phyloP scores from a whole-genome alignment of 2,329 filamentous ascomycete genomes.

The Claviceps sp. region DNA sequence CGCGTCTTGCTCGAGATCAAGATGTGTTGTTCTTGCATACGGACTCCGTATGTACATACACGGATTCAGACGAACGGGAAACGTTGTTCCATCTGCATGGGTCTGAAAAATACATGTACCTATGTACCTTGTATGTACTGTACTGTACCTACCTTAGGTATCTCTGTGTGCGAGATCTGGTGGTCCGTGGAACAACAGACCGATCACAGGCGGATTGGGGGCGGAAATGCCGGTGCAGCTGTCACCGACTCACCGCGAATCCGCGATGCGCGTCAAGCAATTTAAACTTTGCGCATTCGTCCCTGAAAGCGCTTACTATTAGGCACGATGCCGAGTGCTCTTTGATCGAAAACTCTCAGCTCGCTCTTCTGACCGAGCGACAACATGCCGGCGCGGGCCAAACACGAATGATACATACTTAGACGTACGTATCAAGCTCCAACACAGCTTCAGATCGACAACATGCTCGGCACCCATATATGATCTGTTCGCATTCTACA shows the following conservation, averaged over 20 bases:
- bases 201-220: background rate
- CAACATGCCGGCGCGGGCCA: background rate
- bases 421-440: background rate
- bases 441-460: background rate
- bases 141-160: no score
- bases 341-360: background rate
- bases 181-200: slow-evolving; percentile 1
- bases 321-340: background rate
- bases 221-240: background rate
- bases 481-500: background rate
- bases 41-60: background rate
- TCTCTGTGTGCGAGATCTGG: slow-evolving; percentile 5
- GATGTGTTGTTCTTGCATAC: no score
- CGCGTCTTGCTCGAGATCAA: background rate
- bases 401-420: background rate
- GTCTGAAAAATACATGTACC: slow-evolving; percentile 1
- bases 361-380: background rate
- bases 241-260: background rate
- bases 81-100: slow-evolving; percentile 2
- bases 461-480: background rate
- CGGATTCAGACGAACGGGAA: background rate
- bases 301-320: no score
- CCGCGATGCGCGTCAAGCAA: background rate
- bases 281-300: background rate
- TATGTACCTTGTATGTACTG: no score